Evolutionary conservation across 2,329 filamentous ascomycete species (phyloP).

Genomic region (Fusarium nygamai): DNA sequence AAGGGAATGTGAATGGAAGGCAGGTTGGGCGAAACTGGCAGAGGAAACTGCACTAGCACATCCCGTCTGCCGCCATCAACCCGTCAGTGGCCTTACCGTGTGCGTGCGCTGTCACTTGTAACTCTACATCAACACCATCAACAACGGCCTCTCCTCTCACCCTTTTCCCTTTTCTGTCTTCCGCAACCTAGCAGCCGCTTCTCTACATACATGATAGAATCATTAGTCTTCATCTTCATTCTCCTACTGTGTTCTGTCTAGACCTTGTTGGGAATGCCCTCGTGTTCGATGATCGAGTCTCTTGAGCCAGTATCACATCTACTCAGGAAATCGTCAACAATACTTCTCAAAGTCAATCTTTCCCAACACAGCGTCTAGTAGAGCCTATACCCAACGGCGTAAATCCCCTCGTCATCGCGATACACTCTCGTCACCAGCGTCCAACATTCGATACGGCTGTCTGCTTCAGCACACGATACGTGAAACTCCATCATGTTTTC

Average conservation of each 20-base stretch:
- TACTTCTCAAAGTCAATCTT: background rate
- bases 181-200: conserved; percentile 9
- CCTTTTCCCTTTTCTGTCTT: background rate
- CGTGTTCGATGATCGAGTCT: conserved; percentile 17
- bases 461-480: background rate
- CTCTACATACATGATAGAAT: conserved; percentile 3
- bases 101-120: background rate
- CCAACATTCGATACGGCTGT: background rate
- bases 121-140: conserved; percentile 3
- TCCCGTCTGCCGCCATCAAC: background rate
- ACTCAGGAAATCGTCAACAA: background rate
- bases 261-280: conserved; percentile 5
- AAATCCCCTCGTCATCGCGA: background rate
- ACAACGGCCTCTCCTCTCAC: background rate
- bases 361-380: background rate
- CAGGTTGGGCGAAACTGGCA: background rate
- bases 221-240: background rate
- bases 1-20: background rate
- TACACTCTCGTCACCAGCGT: background rate
- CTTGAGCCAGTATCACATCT: conserved; percentile 4
- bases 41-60: background rate
- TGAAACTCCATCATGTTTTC: conserved; percentile 35
- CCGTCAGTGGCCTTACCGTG: background rate
- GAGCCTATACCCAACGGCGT: background rate
- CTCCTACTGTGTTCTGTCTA: background rate